These are phyloP conservation scores for Cyberlindnera suaveolens DNA, from an alignment of 805 yeast genomes.

Conservation along the genomic window DNA sequence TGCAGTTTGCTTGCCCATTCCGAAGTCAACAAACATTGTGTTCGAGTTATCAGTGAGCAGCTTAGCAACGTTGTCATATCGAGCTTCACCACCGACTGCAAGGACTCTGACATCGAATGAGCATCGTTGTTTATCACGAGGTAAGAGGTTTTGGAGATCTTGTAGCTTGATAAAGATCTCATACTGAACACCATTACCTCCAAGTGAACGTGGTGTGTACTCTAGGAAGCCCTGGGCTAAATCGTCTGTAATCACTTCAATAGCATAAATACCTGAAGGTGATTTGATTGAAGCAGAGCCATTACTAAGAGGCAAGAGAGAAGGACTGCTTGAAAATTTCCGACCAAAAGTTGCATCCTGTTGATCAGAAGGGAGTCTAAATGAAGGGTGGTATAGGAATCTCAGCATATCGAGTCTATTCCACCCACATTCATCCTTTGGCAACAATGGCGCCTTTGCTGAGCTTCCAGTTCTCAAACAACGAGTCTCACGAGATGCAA, in stretches of 20 bases:
- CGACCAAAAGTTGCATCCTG: conserved; percentile 35
- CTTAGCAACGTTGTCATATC: conserved; percentile 42
- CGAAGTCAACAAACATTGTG: conserved; percentile 26
- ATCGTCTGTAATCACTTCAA: conserved; percentile 54
- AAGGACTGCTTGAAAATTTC: conserved; percentile 32
- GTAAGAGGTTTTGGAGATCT: conserved; percentile 33
- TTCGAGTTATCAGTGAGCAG: conserved; percentile 12
- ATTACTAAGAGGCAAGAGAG: conserved; percentile 39
- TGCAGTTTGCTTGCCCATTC: conserved; percentile 33
- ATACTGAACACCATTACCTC: conserved; percentile 57
- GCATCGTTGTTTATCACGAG: conserved; percentile 26
- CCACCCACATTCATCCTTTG: conserved; percentile 79
- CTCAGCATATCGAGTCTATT: conserved; percentile 73
- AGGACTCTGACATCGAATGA: conserved; percentile 46
- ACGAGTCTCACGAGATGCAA: conserved; percentile 61
- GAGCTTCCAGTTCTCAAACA: conserved; percentile 45
- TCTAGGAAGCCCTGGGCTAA: conserved; percentile 49
- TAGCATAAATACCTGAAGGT: conserved; percentile 61
- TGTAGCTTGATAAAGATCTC: conserved; percentile 44
- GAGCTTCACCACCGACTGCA: conserved; percentile 53
- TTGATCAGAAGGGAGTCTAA: conserved; percentile 61
- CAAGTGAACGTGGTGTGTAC: conserved; percentile 47
- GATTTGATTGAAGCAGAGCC: conserved; percentile 44
- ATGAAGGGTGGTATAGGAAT: conserved; percentile 76
- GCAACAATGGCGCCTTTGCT: conserved; percentile 44